These are phyloP conservation scores for Pholiota conissans DNA, from an alignment of 768 basidiomycete genomes.

Conservation along the genomic window DNA sequence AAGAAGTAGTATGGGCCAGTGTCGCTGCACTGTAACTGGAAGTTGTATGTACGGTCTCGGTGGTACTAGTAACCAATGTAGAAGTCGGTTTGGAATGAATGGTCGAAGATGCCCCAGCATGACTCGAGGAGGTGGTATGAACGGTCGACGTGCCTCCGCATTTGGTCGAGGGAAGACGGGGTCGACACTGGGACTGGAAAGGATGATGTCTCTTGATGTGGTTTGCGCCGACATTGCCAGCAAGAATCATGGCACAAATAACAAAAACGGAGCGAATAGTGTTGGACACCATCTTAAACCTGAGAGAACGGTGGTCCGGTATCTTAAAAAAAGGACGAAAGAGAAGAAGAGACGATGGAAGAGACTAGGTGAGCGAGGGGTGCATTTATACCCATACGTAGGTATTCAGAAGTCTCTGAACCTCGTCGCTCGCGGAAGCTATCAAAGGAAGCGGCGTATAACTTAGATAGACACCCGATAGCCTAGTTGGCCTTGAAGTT, in stretches of 20 bases:
- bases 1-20: background rate
- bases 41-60: background rate
- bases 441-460: slow-evolving; percentile 12
- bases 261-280: slow-evolving; percentile 12
- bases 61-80: background rate
- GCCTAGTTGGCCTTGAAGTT: slow-evolving; percentile 11
- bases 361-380: background rate
- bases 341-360: slow-evolving; percentile 3
- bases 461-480: slow-evolving; percentile 10
- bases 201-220: slow-evolving; percentile 15
- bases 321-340: background rate
- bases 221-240: slow-evolving; percentile 17
- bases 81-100: background rate
- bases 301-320: background rate
- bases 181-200: slow-evolving; percentile 15
- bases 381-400: background rate
- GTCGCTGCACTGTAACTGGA: background rate
- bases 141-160: background rate
- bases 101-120: background rate
- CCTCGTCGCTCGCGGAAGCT: slow-evolving; percentile 6
- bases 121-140: background rate
- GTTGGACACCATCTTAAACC: slow-evolving; percentile 10
- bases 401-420: background rate
- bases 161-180: slow-evolving; percentile 14
- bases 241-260: slow-evolving; percentile 16